Evolutionary conservation across 1,284 basidiomycete genomes (phyloP), one percentile per base, ranked within the genome.

Genomic region (Dichomitus squalens): DNA sequence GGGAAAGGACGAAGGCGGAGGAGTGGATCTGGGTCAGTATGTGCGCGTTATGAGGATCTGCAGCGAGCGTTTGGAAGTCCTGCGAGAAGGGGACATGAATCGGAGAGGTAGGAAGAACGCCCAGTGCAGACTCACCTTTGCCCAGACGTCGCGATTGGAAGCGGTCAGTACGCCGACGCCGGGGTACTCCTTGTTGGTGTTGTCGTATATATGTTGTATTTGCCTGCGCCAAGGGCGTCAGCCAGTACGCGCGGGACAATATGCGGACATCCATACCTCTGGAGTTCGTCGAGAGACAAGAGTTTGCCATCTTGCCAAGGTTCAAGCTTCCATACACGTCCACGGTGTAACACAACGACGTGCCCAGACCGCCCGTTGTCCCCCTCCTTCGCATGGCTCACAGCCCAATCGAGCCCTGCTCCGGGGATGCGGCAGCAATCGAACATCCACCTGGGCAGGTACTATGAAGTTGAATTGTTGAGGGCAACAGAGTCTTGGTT

Each of bases 351-450:
- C 11, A 93, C 88, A 46, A 93, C 77, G 59, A 96, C 81, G 69
- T 95, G 90, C 1, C 87, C 88, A 7, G 79, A 77, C 51, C 88
- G 80, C n/a, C 90, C 88, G 8, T 70, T 68, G 53, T 87, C 83
- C n/a, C 82, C 83, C 38, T 79, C 75, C 63, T 84, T 79, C 0
- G 87, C 83, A 58, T 89, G 83, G 36, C 88, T 86, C 50, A 88
- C 77, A 53, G 88, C 87, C 83, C 90, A 93, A 71, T 96, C 94
- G 1, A 86, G 73, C 43, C 84, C 77, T 3, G 76, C 72, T 1
- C 90, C 89, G 2, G 93, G 94, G 35, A 96, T 79, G 52, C 93
- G 90, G 66, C 85, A 91, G 67, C 92, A 92, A 73, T 96, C 94
- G 67, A 95, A 96, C 89, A 96, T 94, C 93, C 93, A 92, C 43